Conservation (phyloP, 495 filamentous ascomycete genomes). For the Penicillium pancosmium region DNA sequence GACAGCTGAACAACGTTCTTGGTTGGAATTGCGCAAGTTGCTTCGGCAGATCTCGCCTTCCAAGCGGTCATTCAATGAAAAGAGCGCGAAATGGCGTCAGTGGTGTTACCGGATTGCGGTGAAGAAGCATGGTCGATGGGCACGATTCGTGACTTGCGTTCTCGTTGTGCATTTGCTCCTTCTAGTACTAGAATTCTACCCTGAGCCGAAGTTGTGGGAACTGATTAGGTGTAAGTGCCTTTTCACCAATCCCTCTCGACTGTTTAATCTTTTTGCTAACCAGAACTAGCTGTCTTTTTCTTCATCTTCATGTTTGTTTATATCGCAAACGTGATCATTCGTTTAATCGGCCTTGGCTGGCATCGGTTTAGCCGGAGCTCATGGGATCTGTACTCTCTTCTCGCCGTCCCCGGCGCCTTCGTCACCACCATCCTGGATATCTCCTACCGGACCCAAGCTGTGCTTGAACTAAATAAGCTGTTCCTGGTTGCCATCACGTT, state of each 20-base stretch:
- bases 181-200: conserved; percentile 84
- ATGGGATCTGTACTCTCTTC: conserved; percentile 90
- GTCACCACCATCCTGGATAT: conserved; percentile 71
- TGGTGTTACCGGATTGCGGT: conserved; percentile 96
- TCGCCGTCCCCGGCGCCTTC: conserved; percentile 84
- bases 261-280: conserved; percentile 7
- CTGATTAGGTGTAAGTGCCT: conserved; percentile 52
- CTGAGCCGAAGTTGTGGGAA: conserved; percentile 68
- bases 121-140: conserved; percentile 94
- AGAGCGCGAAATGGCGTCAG: conserved; percentile 73
- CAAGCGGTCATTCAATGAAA: conserved; percentile 76
- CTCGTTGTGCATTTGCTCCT: conserved; percentile 83
- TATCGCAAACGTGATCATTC: conserved; percentile 79
- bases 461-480: conserved; percentile 83
- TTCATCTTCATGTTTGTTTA: conserved; percentile 84
- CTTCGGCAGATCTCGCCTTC: conserved; percentile 92
- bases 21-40: conserved; percentile 93
- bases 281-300: conserved; percentile 65
- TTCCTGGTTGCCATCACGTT: conserved; percentile 90
- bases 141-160: conserved; percentile 72
- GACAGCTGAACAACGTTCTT: conserved; percentile 94
- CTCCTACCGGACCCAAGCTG: conserved; percentile 58
- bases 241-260: not conserved
- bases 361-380: conserved; percentile 88
- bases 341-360: conserved; percentile 89